Evolutionary conservation across 441 rosid genomes (phyloP), one percentile per base, ranked within the genome.

Genomic region (Brassica balearica): DNA sequence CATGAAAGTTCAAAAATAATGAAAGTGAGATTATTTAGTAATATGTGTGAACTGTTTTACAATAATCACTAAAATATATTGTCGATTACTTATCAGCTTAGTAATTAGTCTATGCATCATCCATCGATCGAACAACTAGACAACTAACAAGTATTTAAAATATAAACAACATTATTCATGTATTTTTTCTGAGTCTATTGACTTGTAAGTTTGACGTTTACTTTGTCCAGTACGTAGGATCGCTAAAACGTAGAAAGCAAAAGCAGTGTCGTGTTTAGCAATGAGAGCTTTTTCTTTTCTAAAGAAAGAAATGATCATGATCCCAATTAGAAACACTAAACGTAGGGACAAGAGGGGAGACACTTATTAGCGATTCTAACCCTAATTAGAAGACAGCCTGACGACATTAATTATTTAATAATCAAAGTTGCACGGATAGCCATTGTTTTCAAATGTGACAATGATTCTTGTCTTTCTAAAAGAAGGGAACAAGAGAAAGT

Each of bases 321-420:
- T 73, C 36, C 19, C 75, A 79, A 53, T 48, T 73, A 73, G 78
- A 79, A 73, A 79, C 66, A 68, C 74, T 62, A 73, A 73, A 68
- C 61, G 71, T 73, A 68, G 74, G 71, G 82, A 74, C 78, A 79
- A 68, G 56, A 73, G 36, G 72, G 71, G 67, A 53, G 71, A 79
- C 82, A 79, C 38, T 73, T 61, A 79, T 73, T 74, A 73, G 71
- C 20, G 63, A 68, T 79, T 17, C 51, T 25, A 62, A 53, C 74
- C 78, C 69, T 68, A 73, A 68, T 53, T 79, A 73, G 69, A 68
- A 79, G 82, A 79, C 78, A 79, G 14, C 61, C 82, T 74, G 75
- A 68, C 82, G 78, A 73, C 82, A 79, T 62, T 79, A 27, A 62
- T 74, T 55, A 79, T 74, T 79, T 8, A 79, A 63, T 79, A 79